These are phyloP conservation scores for Mortierella sp. DNA, from an alignment of 371 early-diverging fungal genomes.

Conservation along the genomic window DNA sequence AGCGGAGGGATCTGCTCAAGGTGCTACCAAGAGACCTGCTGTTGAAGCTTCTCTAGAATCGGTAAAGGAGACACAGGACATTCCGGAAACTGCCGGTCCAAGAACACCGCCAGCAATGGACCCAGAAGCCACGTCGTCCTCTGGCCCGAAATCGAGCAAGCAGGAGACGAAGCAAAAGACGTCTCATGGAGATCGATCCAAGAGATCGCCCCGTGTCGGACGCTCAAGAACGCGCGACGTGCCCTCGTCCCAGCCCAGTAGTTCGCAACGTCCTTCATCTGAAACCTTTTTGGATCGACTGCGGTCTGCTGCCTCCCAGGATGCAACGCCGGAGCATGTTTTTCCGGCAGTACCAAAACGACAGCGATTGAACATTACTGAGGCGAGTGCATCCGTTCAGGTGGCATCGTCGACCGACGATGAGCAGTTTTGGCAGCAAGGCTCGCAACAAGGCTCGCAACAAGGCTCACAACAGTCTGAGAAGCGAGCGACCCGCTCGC, in stretches of 20 bases:
- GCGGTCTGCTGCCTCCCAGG: conserved; percentile 16
- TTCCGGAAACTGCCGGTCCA: too few species aligned
- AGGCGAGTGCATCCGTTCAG: not conserved
- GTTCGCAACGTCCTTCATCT: not conserved
- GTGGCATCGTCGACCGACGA: conserved; percentile 12
- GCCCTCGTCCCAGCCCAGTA: conserved; percentile 31
- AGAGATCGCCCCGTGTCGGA: conserved; percentile 3
- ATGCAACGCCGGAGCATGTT: not conserved
- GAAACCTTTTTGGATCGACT: conserved; percentile 6
- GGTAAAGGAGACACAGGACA: too few species aligned
- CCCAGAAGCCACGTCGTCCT: too few species aligned
- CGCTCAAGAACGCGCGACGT: conserved; percentile 6
- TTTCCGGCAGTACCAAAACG: conserved; percentile 18
- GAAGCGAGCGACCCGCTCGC: not conserved
- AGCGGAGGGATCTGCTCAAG: too few species aligned
- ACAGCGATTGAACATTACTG: conserved; percentile 1
- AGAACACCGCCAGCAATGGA: too few species aligned
- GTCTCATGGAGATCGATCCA: not conserved
- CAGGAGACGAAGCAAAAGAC: too few species aligned
- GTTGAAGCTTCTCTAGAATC: too few species aligned
- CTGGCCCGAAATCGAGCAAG: too few species aligned
- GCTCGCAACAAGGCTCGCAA: not conserved
- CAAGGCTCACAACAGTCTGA: not conserved
- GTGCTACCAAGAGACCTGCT: too few species aligned
- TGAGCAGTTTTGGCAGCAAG: conserved; percentile 21